These are phyloP conservation scores for Backusella mclennaniae DNA, from an alignment of 192 early-diverging fungal species.

Conservation along the genomic window DNA sequence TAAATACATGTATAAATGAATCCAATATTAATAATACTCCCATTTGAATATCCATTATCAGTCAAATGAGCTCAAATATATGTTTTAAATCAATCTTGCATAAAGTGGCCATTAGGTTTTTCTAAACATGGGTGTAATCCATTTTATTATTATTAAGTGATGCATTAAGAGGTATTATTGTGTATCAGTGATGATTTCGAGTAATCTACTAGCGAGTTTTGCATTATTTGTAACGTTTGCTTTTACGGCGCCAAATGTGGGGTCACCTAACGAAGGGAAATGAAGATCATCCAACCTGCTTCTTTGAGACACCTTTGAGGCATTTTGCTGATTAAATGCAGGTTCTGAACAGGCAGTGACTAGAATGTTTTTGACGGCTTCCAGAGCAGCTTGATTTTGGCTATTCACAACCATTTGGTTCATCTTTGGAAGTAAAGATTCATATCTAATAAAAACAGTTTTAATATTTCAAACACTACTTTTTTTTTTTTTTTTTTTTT, in stretches of 20 bases:
- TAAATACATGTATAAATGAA: too few species aligned
- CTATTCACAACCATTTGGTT: slow-evolving; percentile 60
- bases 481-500: too few species aligned
- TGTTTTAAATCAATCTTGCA: background rate
- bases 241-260: slow-evolving; percentile 26
- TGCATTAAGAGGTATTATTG: too few species aligned
- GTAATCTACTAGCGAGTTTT: slow-evolving; percentile 15
- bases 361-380: slow-evolving; percentile 28
- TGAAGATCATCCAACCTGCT: slow-evolving; percentile 49
- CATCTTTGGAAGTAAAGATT: slow-evolving; percentile 65
- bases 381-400: slow-evolving; percentile 39
- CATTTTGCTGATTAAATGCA: slow-evolving; percentile 10
- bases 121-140: too few species aligned
- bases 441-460: slow-evolving; percentile 39
- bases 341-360: slow-evolving; percentile 29
- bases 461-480: too few species aligned
- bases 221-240: slow-evolving; percentile 16
- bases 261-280: slow-evolving; percentile 19
- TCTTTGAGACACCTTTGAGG: slow-evolving; percentile 31
- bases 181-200: slow-evolving; percentile 20
- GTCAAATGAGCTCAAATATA: background rate
- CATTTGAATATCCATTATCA: background rate
- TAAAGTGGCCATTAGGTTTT: background rate
- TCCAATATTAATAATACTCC: too few species aligned
- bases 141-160: too few species aligned